phyloP scores from a whole-genome alignment of 495 filamentous ascomycete species.

The Parmelia sp. region DNA sequence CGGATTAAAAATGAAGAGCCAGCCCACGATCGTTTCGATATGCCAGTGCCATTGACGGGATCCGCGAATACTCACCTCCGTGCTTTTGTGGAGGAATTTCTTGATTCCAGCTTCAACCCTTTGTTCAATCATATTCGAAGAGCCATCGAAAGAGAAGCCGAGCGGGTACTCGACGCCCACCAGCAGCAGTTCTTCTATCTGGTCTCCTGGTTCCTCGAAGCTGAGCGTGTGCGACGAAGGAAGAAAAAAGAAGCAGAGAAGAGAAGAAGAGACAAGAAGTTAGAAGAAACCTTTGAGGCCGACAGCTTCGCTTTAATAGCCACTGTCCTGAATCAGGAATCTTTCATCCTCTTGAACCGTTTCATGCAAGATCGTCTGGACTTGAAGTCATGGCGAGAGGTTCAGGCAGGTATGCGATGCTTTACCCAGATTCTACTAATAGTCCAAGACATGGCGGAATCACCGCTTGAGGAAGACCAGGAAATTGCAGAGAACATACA shows the following conservation, averaged over 20 bases:
- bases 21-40: constrained; percentile 66
- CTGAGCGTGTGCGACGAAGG: constrained; percentile 68
- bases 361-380: constrained; percentile 72
- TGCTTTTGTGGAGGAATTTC: constrained; percentile 83
- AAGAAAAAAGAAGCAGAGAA: constrained; percentile 40
- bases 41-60: constrained; percentile 57
- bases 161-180: constrained; percentile 70
- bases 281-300: constrained; percentile 47
- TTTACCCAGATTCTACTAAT: constrained; percentile 76
- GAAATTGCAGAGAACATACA: constrained; percentile 98
- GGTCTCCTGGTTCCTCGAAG: constrained; percentile 88
- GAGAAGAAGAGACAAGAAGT: constrained; percentile 37
- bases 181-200: constrained; percentile 84
- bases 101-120: constrained; percentile 95
- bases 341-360: constrained; percentile 78
- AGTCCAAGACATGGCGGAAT: constrained; percentile 87
- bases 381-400: constrained; percentile 76
- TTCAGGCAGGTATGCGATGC: constrained; percentile 84
- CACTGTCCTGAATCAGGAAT: constrained; percentile 84
- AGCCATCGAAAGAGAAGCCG: constrained; percentile 83
- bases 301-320: constrained; percentile 83
- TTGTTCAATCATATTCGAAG: constrained; percentile 80
- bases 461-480: constrained; percentile 81
- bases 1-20: constrained; percentile 58
- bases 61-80: constrained; percentile 65